Percentiles rank a stretch among this genome's conserved stretches.
Conservation (phyloP, 2,329 filamentous ascomycete species). For the Saccharata proteae region DNA sequence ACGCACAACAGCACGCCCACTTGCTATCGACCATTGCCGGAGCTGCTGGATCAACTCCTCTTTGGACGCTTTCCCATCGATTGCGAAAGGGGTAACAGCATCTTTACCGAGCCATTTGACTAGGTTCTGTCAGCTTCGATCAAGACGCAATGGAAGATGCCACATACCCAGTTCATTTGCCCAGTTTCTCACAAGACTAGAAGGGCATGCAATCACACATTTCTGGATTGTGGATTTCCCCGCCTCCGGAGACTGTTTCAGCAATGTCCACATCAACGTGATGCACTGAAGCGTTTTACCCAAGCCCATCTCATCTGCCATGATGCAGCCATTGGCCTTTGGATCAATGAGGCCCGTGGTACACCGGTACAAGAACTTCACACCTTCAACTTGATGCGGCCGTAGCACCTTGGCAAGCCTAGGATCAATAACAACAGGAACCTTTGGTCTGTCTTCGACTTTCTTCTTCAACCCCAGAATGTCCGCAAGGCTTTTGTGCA, state of each 20-base stretch:
- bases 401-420: conserved; percentile 77
- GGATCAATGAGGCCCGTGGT: conserved; percentile 92
- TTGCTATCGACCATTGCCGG: conserved; percentile 87
- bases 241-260: conserved; percentile 93
- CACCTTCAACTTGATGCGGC: conserved; percentile 94
- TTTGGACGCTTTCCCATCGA: conserved; percentile 92
- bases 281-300: conserved; percentile 98
- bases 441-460: conserved; percentile 69
- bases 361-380: conserved; percentile 92
- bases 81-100: conserved; percentile 84
- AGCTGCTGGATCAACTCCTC: conserved; percentile 84
- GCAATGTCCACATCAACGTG: conserved; percentile 84
- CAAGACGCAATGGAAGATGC: neutral
- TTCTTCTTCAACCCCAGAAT: conserved; percentile 91
- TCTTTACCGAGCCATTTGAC: conserved; percentile 92
- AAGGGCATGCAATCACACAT: conserved; percentile 91
- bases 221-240: conserved; percentile 91
- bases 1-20: conserved; percentile 75
- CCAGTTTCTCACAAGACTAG: conserved; percentile 95
- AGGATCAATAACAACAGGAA: conserved; percentile 96
- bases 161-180: conserved; percentile 65
- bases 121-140: conserved; percentile 12
- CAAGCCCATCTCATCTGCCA: conserved; percentile 98
- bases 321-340: conserved; percentile 93
- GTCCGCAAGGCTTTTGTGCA: conserved; percentile 91